phyloP scores from a whole-genome alignment of 2,329 filamentous ascomycete genomes.

The Cryoendolithus antarcticus region DNA sequence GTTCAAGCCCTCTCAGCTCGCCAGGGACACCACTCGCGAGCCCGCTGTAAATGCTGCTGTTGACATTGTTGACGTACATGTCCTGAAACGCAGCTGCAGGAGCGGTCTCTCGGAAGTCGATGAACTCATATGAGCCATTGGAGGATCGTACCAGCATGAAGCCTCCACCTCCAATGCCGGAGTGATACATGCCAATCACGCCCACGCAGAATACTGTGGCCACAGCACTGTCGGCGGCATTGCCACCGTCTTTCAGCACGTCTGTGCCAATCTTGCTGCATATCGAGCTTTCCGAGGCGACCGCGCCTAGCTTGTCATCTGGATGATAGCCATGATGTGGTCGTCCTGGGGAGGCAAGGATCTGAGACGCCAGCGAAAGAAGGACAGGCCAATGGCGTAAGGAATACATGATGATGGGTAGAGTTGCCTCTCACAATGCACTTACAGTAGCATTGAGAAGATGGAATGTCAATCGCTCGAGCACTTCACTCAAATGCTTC shows the following conservation, averaged over 20 bases:
- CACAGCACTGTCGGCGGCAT: constrained; percentile 38
- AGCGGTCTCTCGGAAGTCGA: constrained; percentile 84
- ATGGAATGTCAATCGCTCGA: no score
- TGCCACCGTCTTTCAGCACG: constrained; percentile 36
- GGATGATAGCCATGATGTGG: constrained; percentile 1
- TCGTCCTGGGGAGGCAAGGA: constrained; percentile 1
- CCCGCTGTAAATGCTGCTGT: constrained; percentile 45
- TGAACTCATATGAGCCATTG: constrained; percentile 66
- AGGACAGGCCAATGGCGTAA: no score
- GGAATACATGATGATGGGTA: no score
- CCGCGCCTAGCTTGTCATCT: constrained; percentile 27
- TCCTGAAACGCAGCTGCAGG: constrained; percentile 69
- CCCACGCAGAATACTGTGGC: constrained; percentile 37
- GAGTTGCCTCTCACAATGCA: no score
- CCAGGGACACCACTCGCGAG: constrained; percentile 51
- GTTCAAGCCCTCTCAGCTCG: constrained; percentile 65
- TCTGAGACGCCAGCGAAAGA: no score
- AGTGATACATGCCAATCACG: constrained; percentile 34
- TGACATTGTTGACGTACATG: constrained; percentile 67
- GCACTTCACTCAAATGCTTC: no score
- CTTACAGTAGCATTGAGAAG: no score
- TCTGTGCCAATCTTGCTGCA: constrained; percentile 37
- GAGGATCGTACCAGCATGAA: constrained; percentile 70
- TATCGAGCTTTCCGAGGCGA: constrained; percentile 33
- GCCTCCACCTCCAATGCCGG: constrained; percentile 76